Evolutionary conservation across 2,329 filamentous ascomycete species (phyloP).

Genomic region (Fusarium domesticum): DNA sequence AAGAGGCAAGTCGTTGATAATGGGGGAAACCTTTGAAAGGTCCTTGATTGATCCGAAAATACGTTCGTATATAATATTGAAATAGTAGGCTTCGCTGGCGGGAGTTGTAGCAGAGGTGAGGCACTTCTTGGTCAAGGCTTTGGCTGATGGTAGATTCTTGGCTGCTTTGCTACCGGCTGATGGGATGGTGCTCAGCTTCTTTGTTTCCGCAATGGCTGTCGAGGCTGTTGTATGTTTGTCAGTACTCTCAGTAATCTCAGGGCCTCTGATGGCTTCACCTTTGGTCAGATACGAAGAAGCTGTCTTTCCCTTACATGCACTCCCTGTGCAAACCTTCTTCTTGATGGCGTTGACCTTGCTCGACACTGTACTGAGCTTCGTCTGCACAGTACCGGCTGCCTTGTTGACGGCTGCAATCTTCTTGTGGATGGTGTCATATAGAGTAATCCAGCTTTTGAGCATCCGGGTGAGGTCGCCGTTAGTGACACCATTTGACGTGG

Average conservation of each 20-base stretch:
- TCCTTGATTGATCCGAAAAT: slow-evolving; percentile 2
- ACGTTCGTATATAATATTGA: not conserved
- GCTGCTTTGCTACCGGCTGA: not conserved
- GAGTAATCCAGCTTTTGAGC: slow-evolving; percentile 1
- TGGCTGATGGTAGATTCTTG: slow-evolving; percentile 1
- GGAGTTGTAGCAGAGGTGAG: not conserved
- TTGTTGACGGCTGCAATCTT: slow-evolving; percentile 1
- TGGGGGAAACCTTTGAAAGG: slow-evolving; percentile 3
- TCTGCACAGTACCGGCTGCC: slow-evolving; percentile 1
- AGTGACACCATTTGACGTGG: not conserved
- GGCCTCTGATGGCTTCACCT: not conserved
- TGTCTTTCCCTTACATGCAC: slow-evolving; percentile 6
- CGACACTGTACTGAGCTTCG: not conserved
- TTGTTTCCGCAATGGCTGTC: slow-evolving; percentile 1
- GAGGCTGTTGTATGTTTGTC: slow-evolving; percentile 1
- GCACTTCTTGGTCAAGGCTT: not conserved
- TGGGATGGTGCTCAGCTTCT: slow-evolving; percentile 1
- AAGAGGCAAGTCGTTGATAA: slow-evolving; percentile 2
- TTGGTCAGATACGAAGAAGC: slow-evolving; percentile 1
- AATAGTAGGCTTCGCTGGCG: slow-evolving; percentile 4
- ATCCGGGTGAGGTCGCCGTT: not conserved
- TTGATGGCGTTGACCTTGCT: slow-evolving; percentile 1
- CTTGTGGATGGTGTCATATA: not conserved
- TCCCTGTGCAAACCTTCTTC: slow-evolving; percentile 2
- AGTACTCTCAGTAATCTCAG: not conserved